Evolutionary conservation across 192 early-diverging fungal species (phyloP).

Genomic region (Kappamyces sp.): DNA sequence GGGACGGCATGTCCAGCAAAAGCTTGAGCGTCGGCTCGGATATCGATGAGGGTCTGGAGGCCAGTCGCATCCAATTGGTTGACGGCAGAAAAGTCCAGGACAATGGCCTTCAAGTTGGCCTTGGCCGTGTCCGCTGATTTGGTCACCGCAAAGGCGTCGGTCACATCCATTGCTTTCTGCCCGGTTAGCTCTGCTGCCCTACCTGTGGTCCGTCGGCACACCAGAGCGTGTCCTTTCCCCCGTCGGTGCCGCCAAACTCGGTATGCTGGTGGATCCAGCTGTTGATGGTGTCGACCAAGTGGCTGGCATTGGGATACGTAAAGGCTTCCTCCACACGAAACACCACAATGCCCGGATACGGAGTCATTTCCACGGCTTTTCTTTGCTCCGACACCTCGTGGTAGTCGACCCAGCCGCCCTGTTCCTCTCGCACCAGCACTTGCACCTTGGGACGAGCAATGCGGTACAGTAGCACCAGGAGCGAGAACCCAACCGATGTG

Average conservation of each 20-base stretch:
- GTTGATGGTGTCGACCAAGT: slow-evolving; percentile 33
- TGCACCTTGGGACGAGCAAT: slow-evolving; percentile 63
- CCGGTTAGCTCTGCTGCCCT: too few relatives aligned
- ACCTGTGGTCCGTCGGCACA: neutral
- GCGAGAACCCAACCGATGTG: slow-evolving; percentile 63
- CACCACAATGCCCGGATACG: slow-evolving; percentile 57
- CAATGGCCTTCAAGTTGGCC: slow-evolving; percentile 53
- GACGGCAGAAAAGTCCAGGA: slow-evolving; percentile 79
- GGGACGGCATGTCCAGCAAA: slow-evolving; percentile 41
- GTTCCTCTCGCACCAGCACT: neutral
- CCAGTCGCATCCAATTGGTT: slow-evolving; percentile 76
- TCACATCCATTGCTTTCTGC: too few relatives aligned
- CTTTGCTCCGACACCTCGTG: too few relatives aligned
- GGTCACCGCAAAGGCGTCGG: neutral
- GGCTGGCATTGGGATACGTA: slow-evolving; percentile 65
- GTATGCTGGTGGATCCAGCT: slow-evolving; percentile 19
- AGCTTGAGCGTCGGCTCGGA: slow-evolving; percentile 49
- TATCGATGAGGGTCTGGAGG: slow-evolving; percentile 66
- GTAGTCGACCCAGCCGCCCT: slow-evolving; percentile 22
- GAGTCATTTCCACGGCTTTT: neutral
- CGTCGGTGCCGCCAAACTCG: slow-evolving; percentile 15
- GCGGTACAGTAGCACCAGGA: slow-evolving; percentile 71
- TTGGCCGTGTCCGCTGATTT: slow-evolving; percentile 23
- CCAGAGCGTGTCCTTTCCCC: slow-evolving; percentile 8
- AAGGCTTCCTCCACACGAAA: slow-evolving; percentile 60